Evolutionary conservation across 1,284 basidiomycete genomes (phyloP), one percentile per base, ranked within the genome.

Genomic region (Apiotrichum sp.): DNA sequence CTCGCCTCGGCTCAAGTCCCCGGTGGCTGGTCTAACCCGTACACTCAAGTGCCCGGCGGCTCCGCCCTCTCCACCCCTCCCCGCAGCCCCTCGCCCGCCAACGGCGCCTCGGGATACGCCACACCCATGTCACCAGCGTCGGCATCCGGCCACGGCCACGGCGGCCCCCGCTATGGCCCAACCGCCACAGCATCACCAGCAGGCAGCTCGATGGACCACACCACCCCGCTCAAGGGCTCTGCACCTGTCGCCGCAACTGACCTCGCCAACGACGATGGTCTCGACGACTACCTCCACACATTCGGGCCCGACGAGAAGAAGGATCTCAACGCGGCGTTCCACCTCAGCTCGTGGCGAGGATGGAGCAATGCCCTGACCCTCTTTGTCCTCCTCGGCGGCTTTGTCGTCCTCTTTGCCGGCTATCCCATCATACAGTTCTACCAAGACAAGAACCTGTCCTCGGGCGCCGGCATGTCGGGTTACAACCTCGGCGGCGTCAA

Each of bases 401-500:
- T 86, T 51, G 69, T 86, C 8, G 73, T 73, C 51, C 81, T 93
- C 6, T 93, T 93, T 70, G 82, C 86, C 31, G 83, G 84, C 44
- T 92, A 89, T 66, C 90, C 90, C 2, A 83, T 93, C 65, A 69
- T 89, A 64, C 75, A 77, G 22, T 86, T 80, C 59, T 69, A 72
- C 4, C 73, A 76, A 41, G 74, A 78, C 32, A 53, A 57, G 14
- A 61, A 59, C 39, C 53, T 53, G 3, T 60, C 62, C 6, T 65
- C 65, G 6, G 59, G 44, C 14, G 58, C 58, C 46, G 55, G 16
- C 22, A 68, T 69, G 7, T 55, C 68, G 2, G 88, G 75, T 0
- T 78, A 78, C 60, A 88, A 88, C 66, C 66, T 89, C 22, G 89
- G 89, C 34, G 89, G 88, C 63, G 81, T 88, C 62, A 89, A 89